Evolutionary conservation across 257 asterid genomes (phyloP), one percentile per base, ranked within the genome.

Genomic region (Solanum peruvianum): DNA sequence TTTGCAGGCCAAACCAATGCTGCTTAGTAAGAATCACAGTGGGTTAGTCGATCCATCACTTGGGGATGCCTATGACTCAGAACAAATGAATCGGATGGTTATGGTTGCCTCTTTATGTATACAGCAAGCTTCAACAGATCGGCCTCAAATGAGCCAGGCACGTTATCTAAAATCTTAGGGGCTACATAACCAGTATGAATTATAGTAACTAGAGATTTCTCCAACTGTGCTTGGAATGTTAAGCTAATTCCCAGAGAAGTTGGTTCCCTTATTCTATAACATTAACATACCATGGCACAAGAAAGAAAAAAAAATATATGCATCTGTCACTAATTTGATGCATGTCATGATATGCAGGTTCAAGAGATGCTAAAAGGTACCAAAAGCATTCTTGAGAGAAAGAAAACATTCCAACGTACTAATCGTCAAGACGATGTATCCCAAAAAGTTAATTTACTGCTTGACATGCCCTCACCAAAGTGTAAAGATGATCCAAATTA

Each of bases 131-230:
- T 86, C 99, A 35, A n/a, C 94, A 31, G 99, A 95, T 44, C 93
- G 99, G 87, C 99, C 99, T 88, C 88, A 73, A 29, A 97, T 97
- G 99, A 93, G 95, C 91, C 96, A 96, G 96, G 99, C 92, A 91
- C 33, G 90, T 47, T 45, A 45, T 45, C 35, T 78, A n/a, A 78
- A 27, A 45, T 5, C 49, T 78, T 27, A 15, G 10, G 42, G 27
- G 9, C 25, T 27, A 78, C 42, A 45, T 78, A 27, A 78, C 62
- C 35, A 27, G 42, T 47, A 27, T 78, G 84, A 45, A 78, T 27
- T 25, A 78, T 45, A 78, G 13, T 45, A 78, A 78, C 18, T 37
- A 37, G 29, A 73, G 52, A 6, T 73, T 37, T 76, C n/a, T 76
- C 58, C 58, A 76, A n/a, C 60, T 76, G 35, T 39, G 83, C 37